Percentiles rank a stretch among this genome's conserved stretches.
Evolutionary conservation across 495 filamentous ascomycete species (phyloP).

Genomic region (Aspergillus affinis): DNA sequence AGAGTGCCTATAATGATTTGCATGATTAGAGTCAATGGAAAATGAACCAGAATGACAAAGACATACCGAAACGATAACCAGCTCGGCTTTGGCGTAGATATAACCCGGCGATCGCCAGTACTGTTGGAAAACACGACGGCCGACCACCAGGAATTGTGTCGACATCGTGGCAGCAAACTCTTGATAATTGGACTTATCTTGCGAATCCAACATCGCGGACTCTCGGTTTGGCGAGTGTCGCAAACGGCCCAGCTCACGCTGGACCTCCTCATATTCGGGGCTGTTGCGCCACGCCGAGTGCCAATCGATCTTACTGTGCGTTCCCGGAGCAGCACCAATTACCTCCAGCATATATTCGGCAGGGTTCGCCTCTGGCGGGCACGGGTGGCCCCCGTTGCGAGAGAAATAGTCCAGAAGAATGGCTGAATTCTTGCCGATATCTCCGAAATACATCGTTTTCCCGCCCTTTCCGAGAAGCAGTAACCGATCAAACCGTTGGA

Average conservation of each 20-base stretch:
- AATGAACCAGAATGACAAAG: not conserved
- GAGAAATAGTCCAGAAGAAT: conserved; percentile 70
- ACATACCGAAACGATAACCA: conserved; percentile 34
- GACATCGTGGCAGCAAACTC: conserved; percentile 40
- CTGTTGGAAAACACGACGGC: conserved; percentile 39
- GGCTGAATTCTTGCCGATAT: conserved; percentile 54
- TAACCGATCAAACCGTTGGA: conserved; percentile 82
- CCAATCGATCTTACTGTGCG: conserved; percentile 68
- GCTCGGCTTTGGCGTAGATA: conserved; percentile 48
- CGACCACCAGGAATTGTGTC: too few species aligned
- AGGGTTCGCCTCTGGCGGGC: conserved; percentile 69
- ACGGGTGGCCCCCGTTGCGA: conserved; percentile 58
- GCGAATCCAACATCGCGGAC: conserved; percentile 8
- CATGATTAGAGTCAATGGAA: not conserved
- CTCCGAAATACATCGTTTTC: conserved; percentile 74
- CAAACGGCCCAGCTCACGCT: conserved; percentile 61
- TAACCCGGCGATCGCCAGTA: conserved; percentile 53
- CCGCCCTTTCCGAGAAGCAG: conserved; percentile 73
- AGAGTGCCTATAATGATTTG: conserved; percentile 41
- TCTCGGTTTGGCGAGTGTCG: conserved; percentile 47
- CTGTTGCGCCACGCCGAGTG: conserved; percentile 66
- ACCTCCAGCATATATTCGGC: conserved; percentile 89
- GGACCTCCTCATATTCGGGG: conserved; percentile 60
- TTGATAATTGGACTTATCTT: conserved; percentile 15
- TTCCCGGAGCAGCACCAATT: conserved; percentile 75